phyloP scores from a whole-genome alignment of 306 rosid species.

The Calophaca sinica region DNA sequence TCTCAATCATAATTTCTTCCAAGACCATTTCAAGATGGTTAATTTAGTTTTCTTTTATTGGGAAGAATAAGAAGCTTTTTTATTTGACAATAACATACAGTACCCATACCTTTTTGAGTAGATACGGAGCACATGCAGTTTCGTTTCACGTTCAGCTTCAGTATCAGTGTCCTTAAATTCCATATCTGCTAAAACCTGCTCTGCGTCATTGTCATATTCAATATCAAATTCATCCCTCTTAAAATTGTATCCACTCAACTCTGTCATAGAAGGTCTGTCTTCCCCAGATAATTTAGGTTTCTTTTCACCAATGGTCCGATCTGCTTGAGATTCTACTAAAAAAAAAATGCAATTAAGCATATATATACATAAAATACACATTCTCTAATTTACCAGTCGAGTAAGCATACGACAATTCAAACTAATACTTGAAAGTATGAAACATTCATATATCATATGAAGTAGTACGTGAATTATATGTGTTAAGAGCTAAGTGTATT shows the following conservation, averaged over 20 bases:
- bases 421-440: conserved; percentile 2
- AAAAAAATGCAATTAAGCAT: conserved; percentile 23
- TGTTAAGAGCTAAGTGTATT: background rate
- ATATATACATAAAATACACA: conserved; percentile 14
- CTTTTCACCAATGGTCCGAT: conserved; percentile 80
- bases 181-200: conserved; percentile 91
- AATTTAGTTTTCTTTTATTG: background rate
- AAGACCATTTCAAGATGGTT: background rate
- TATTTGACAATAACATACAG: background rate
- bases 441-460: conserved; percentile 2
- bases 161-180: conserved; percentile 80
- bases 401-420: background rate
- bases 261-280: conserved; percentile 67
- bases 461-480: background rate
- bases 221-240: conserved; percentile 88
- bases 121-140: conserved; percentile 72
- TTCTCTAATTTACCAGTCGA: background rate
- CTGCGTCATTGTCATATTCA: conserved; percentile 93
- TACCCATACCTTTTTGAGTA: conserved; percentile 69
- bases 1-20: background rate
- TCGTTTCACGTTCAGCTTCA: conserved; percentile 64
- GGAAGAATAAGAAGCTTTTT: conserved; percentile 19
- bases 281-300: conserved; percentile 76
- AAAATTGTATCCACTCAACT: conserved; percentile 80
- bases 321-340: conserved; percentile 61